These are phyloP conservation scores for Falciphora oryzae DNA, from an alignment of 2,329 filamentous ascomycete species.

Conservation along the genomic window DNA sequence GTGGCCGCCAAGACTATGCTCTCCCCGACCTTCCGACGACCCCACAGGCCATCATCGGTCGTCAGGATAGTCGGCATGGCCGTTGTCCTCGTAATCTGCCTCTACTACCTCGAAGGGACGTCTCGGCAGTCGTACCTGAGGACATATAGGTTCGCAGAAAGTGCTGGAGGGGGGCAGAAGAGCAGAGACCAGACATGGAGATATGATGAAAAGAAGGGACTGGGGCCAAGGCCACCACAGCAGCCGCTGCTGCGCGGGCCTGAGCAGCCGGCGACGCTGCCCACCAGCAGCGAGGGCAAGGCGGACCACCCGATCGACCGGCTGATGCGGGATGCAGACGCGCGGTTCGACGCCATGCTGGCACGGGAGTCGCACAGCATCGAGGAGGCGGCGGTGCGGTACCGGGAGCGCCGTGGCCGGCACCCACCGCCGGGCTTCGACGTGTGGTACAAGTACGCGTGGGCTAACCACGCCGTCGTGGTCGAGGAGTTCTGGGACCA, in stretches of 20 bases:
- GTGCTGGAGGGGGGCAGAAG: neutral
- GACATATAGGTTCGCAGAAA: neutral
- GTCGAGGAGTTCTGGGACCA: constrained; percentile 61
- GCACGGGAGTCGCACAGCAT: constrained; percentile 42
- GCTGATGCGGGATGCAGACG: constrained; percentile 41
- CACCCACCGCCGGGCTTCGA: constrained; percentile 61
- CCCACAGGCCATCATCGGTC: constrained; percentile 33
- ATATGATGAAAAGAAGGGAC: constrained; percentile 1
- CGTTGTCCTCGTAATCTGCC: constrained; percentile 25
- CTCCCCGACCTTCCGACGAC: constrained; percentile 30
- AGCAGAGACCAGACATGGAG: neutral
- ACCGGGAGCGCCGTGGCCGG: constrained; percentile 49
- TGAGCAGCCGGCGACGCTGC: neutral
- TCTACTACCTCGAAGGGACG: constrained; percentile 24
- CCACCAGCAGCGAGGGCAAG: neutral
- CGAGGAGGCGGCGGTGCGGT: constrained; percentile 45
- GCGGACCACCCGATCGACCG: constrained; percentile 43
- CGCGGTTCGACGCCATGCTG: constrained; percentile 35
- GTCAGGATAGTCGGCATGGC: constrained; percentile 31
- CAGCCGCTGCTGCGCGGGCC: neutral
- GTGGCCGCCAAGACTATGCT: constrained; percentile 22
- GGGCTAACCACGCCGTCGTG: constrained; percentile 45
- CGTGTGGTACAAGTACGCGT: constrained; percentile 51
- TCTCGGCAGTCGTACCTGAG: neutral
- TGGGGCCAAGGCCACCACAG: constrained; percentile 3